These are phyloP conservation scores for Xylariaceae sp. DNA, from an alignment of 2,329 filamentous ascomycete genomes.

Conservation along the genomic window DNA sequence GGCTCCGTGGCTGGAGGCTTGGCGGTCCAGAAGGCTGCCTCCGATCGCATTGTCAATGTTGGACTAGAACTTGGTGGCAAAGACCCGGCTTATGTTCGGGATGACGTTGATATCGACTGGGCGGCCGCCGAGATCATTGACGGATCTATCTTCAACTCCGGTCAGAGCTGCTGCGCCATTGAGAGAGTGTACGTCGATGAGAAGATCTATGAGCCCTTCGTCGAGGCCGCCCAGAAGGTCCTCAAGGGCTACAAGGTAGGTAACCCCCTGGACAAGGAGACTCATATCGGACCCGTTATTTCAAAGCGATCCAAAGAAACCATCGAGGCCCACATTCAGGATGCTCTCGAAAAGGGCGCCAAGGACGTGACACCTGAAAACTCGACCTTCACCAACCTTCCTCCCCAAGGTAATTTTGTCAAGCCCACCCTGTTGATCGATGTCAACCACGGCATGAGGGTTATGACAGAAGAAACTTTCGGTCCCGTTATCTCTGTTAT, in stretches of 20 bases:
- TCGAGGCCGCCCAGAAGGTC: slow-evolving; percentile 73
- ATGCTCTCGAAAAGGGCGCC: slow-evolving; percentile 78
- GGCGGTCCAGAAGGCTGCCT: slow-evolving; percentile 76
- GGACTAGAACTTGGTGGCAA: slow-evolving; percentile 92
- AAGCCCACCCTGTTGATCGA: slow-evolving; percentile 75
- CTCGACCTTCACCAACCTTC: slow-evolving; percentile 65
- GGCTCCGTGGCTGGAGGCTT: slow-evolving; percentile 86
- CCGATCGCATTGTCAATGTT: slow-evolving; percentile 78
- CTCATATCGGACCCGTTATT: slow-evolving; percentile 83
- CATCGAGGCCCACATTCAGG: slow-evolving; percentile 73
- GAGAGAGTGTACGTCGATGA: slow-evolving; percentile 89
- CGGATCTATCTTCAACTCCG: slow-evolving; percentile 94
- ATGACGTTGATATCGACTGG: slow-evolving; percentile 84
- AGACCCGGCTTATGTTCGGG: slow-evolving; percentile 83
- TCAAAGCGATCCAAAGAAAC: slow-evolving; percentile 71
- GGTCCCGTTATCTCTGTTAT: slow-evolving; percentile 87
- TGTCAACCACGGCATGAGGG: slow-evolving; percentile 74
- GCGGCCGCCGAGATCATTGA: slow-evolving; percentile 92
- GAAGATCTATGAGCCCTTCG: slow-evolving; percentile 75
- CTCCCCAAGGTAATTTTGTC: slow-evolving; percentile 80
- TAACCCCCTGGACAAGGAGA: slow-evolving; percentile 74
- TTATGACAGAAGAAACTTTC: slow-evolving; percentile 95
- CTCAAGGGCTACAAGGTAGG: slow-evolving; percentile 78
- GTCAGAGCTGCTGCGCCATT: slow-evolving; percentile 93
- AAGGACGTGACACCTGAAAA: slow-evolving; percentile 80